Evolutionary conservation across 805 yeast species (phyloP).

Genomic region (Yamadazyma takamatsuzukensis): DNA sequence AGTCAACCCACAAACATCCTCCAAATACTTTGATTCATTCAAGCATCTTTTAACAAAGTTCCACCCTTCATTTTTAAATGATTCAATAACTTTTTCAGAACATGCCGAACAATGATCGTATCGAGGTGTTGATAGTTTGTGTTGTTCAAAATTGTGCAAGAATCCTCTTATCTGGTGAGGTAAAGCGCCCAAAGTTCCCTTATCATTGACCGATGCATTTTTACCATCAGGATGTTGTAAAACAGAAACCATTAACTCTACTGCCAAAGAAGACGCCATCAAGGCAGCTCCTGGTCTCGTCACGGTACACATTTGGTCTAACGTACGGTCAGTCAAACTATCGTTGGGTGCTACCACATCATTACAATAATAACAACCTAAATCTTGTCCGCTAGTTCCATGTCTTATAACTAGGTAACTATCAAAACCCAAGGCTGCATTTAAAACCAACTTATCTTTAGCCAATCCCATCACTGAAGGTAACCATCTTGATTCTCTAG

Average conservation of each 20-base stretch:
- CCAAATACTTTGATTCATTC: constrained; percentile 62
- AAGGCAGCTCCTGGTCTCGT: constrained; percentile 95
- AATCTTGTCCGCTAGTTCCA: constrained; percentile 45
- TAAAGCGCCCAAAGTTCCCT: constrained; percentile 52
- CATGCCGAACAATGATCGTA: constrained; percentile 88
- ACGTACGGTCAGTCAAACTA: constrained; percentile 77
- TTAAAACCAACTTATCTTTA: constrained; percentile 68
- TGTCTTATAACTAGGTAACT: constrained; percentile 92
- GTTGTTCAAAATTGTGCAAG: constrained; percentile 57
- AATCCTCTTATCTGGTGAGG: constrained; percentile 95
- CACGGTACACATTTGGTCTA: constrained; percentile 98
- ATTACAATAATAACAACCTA: constrained; percentile 95
- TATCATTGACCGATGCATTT: constrained; percentile 31
- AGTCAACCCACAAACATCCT: constrained; percentile 74
- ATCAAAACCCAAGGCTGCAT: constrained; percentile 95
- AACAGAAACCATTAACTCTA: constrained; percentile 72
- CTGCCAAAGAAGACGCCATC: constrained; percentile 82
- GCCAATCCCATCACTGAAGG: constrained; percentile 81
- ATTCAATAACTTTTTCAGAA: constrained; percentile 53
- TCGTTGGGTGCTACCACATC: constrained; percentile 94
- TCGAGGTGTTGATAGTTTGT: constrained; percentile 66
- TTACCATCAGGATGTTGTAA: constrained; percentile 62
- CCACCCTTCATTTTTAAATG: constrained; percentile 64
- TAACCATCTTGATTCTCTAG: constrained; percentile 96
- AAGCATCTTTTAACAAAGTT: constrained; percentile 72